Evolutionary conservation across 1,284 basidiomycete species (phyloP), one percentile per base, ranked within the genome.

Genomic region (Mycena citricolor): DNA sequence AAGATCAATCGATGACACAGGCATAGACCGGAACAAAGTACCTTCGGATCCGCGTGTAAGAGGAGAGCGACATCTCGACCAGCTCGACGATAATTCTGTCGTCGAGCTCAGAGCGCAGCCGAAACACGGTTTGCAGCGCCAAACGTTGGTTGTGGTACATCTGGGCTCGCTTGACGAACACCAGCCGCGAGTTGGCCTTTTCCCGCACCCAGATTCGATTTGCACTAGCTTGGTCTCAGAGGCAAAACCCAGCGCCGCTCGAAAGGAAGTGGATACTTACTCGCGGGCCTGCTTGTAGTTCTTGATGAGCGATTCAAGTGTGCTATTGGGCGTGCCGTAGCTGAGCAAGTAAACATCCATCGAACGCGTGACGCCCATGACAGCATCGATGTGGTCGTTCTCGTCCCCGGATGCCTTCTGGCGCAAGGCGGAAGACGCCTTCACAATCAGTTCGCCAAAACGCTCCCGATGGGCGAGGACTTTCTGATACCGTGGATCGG

Each of bases 301-400:
- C 62, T 86, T 89, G 61, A 83, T 81, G 56, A 85, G 59, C 5
- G 73, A 68, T 44, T 79, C 75, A 54, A 80, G 86, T 38, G 77
- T 74, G 39, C 66, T 65, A 54, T 78, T 69, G 33, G 69, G 79
- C 61, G 86, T 70, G 8, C 79, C 88, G 62, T 90, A 90, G 47
- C 83, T 81, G 38, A 90, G 70, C 53, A 91, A 68, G 57, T 79
- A 88, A 1, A 81, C 78, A 52, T 91, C 88, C 33, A 90, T 83
- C 1, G 83, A 81, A 52, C 78, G 81, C 11, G 77, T 74, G 19
- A 89, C 75, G 23, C 72, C 71, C 23, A 87, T 74, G 50, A 97
- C 83, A 8, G 90, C 86, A 62, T 99, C 97, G 44, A 94, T 93
- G 55, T 95, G 94, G 62, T 94, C 93, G n/a, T n/a, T n/a, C n/a